Evolutionary conservation across 2,329 filamentous ascomycete genomes (phyloP), one percentile per base, ranked within the genome.

Genomic region (Aspergillaceae sp.): DNA sequence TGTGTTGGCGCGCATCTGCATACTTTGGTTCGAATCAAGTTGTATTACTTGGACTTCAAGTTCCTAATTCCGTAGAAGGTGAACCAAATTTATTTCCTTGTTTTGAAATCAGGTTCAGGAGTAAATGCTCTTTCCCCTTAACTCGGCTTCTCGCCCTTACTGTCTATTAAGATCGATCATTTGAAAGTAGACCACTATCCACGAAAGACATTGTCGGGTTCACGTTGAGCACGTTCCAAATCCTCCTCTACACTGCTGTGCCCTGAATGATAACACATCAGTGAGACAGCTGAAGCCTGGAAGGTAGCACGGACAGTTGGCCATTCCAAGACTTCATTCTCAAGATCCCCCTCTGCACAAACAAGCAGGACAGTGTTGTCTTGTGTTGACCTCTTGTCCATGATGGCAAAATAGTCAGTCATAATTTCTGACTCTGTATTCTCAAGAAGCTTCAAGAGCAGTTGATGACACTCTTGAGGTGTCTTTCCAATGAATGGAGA

Each of bases 271-370:
- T 40, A 40, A 28, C 19, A 40, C 19, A 10, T 40, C 28, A 40
- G 28, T 26, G 38, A 28, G 38, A 40, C 26, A 40, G 38, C 38
- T 26, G 38, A 8, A 40, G n/a, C 38, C 38, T 40, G 7, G 38
- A 40, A 40, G 38, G 38, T 29, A 40, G 38, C 38, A 40, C 38
- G 38, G 38, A 40, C 38, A 40, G 38, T 40, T 26, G 38, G n/a
- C 26, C 19, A 40, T 8, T 11, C 4, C 28, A 40, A 8, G 28
- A 40, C 38, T 40, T 40, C 38, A 8, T 28, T n/a, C 28, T 40
- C 38, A 40, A 8, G 7, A 40, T 40, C 38, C 38, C 28, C 28
- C 38, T 40, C 38, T 40, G 28, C 38, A 26, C 38, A 40, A 11
- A 40, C 38, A 26, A 40, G 38, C 28, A 40, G 38, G 28, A 40